Conservation (phyloP, 1,284 basidiomycete species). For the Cryptococcus sp. region DNA sequence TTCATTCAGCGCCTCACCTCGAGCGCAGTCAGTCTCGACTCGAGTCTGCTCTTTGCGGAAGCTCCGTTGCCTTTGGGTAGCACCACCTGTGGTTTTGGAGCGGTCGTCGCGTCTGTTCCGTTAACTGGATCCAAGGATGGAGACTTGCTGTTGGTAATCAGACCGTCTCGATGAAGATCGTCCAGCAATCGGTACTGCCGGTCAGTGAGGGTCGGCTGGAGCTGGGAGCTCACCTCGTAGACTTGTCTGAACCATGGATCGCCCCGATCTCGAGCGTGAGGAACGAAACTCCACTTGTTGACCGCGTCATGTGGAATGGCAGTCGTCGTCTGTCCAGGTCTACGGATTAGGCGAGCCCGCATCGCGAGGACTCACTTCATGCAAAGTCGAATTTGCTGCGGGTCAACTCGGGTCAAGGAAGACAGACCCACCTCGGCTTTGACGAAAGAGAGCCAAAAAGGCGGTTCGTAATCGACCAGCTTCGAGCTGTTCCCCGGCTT, state of each 20-base stretch:
- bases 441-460: neutral
- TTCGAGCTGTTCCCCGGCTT: neutral
- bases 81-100: neutral
- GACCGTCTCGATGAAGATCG: neutral
- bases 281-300: neutral
- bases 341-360: neutral
- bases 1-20: no score
- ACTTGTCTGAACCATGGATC: slow-evolving; percentile 1
- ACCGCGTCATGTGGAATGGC: neutral
- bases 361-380: neutral
- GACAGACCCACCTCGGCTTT: neutral
- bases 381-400: neutral
- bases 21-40: no score
- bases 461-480: neutral
- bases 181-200: neutral
- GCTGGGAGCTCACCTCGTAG: neutral
- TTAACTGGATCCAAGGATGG: neutral
- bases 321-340: neutral
- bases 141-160: neutral
- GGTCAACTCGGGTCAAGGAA: neutral
- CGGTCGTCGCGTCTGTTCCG: neutral
- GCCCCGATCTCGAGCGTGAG: neutral
- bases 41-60: no score
- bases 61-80: neutral
- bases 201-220: neutral